Conservation (phyloP, 2,329 filamentous ascomycete genomes). For the Pleurostoma richardsiae region DNA sequence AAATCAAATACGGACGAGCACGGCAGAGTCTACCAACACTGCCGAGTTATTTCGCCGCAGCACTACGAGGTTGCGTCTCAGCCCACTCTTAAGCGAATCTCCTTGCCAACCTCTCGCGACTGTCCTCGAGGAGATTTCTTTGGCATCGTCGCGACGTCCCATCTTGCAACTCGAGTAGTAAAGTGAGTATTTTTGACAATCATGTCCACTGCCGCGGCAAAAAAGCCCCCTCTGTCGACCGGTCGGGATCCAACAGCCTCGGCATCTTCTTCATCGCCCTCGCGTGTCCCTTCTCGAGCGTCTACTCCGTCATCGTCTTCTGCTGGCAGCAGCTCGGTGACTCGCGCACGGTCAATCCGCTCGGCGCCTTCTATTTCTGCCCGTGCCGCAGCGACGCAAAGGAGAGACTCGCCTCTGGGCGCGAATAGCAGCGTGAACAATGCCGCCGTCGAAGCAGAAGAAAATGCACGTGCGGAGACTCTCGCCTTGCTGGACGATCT, state of each 20-base stretch:
- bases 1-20: too few species aligned
- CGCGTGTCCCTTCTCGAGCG: constrained; percentile 33
- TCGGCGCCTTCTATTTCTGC: constrained; percentile 65
- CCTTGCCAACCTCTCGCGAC: too few species aligned
- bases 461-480: constrained; percentile 75
- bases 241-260: constrained; percentile 37
- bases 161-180: too few species aligned
- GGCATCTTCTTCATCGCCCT: constrained; percentile 25
- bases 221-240: constrained; percentile 42
- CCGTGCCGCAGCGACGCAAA: constrained; percentile 62
- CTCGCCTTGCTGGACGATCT: constrained; percentile 77
- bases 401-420: constrained; percentile 44
- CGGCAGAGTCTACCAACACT: too few species aligned
- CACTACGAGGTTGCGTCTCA: too few species aligned
- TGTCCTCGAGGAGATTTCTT: too few species aligned
- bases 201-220: constrained; percentile 47
- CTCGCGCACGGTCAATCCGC: constrained; percentile 62
- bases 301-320: constrained; percentile 43
- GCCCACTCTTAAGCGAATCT: too few species aligned
- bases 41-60: too few species aligned
- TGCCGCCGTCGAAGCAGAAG: constrained; percentile 48
- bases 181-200: neutral
- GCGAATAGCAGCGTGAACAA: constrained; percentile 30
- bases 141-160: too few species aligned
- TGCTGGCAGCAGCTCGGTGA: constrained; percentile 32